A percentile compares a stretch with the other conserved stretches of the same genome.
These are phyloP conservation scores for Trypanosoma mega DNA, from an alignment of 208 protist species.

Conservation along the genomic window DNA sequence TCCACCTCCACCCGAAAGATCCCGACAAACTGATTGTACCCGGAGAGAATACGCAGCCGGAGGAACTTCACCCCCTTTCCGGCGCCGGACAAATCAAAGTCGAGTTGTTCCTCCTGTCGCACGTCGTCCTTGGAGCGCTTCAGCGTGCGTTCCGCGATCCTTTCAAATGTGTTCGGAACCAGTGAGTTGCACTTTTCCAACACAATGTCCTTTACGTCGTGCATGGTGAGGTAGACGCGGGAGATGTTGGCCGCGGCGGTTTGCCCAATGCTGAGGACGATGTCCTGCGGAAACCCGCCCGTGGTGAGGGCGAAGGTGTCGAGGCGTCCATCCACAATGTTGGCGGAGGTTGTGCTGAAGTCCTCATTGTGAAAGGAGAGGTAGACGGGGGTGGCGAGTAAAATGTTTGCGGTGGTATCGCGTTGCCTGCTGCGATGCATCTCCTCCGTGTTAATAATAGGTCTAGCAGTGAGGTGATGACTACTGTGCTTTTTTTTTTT, in stretches of 20 bases:
- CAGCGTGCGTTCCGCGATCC: constrained; percentile 55
- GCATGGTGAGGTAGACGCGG: constrained; percentile 42
- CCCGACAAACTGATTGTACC: constrained; percentile 82
- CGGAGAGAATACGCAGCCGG: constrained; percentile 61
- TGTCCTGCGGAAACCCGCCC: constrained; percentile 80
- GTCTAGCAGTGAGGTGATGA: no score
- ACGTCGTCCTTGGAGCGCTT: constrained; percentile 19
- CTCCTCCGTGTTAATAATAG: not conserved
- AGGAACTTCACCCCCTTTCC: constrained; percentile 59
- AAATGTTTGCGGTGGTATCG: not conserved
- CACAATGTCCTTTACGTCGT: constrained; percentile 75
- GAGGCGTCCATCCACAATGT: constrained; percentile 40
- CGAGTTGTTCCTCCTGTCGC: constrained; percentile 57
- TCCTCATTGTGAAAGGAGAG: constrained; percentile 76
- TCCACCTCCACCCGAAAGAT: constrained; percentile 59
- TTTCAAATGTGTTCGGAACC: constrained; percentile 36
- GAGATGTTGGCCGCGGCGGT: constrained; percentile 56
- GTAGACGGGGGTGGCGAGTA: constrained; percentile 38
- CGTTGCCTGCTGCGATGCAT: constrained; percentile 3
- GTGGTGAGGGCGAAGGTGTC: constrained; percentile 81
- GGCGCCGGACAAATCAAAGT: constrained; percentile 52
- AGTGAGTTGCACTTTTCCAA: constrained; percentile 33
- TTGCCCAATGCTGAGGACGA: constrained; percentile 63
- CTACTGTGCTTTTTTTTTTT: no score
- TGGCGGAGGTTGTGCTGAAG: constrained; percentile 28